A percentile compares a stretch with the other conserved stretches of the same genome.
Conservation (phyloP, 768 basidiomycete genomes). For the Ephemerocybe angulata region DNA sequence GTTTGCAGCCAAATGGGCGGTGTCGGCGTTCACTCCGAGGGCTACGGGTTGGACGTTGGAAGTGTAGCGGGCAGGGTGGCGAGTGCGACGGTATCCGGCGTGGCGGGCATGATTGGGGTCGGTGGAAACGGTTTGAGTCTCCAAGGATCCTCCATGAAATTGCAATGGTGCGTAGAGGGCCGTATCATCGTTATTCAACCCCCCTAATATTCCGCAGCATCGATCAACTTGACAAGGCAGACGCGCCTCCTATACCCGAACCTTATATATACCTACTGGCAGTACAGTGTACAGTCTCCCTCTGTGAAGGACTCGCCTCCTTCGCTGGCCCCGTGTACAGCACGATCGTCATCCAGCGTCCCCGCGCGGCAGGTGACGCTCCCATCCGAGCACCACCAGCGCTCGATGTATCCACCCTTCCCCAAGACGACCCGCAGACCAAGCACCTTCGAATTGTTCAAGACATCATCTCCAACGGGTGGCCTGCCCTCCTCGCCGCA, state of each 20-base stretch:
- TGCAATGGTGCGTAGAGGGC: conserved; percentile 92
- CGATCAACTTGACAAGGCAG: conserved; percentile 96
- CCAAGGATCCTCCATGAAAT: conserved; percentile 75
- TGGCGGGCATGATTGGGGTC: conserved; percentile 80
- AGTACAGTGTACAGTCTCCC: conserved; percentile 79
- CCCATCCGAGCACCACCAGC: conserved; percentile 69
- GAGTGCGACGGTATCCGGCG: conserved; percentile 77
- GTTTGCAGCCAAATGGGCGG: conserved; percentile 79
- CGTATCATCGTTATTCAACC: too few relatives aligned
- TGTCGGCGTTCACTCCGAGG: conserved; percentile 52
- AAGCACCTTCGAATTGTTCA: conserved; percentile 61
- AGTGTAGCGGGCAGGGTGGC: conserved; percentile 78
- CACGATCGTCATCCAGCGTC: conserved; percentile 62
- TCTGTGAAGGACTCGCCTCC: conserved; percentile 82
- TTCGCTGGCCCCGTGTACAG: conserved; percentile 77
- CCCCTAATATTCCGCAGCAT: too few relatives aligned
- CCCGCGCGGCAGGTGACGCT: conserved; percentile 58
- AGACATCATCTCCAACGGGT: conserved; percentile 80
- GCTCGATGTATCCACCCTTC: conserved; percentile 56
- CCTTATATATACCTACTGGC: conserved; percentile 90
- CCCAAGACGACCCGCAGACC: conserved; percentile 46
- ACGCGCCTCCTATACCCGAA: conserved; percentile 90
- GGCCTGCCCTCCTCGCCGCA: conserved; percentile 91
- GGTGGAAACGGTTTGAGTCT: conserved; percentile 62
- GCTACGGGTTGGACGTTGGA: conserved; percentile 20